phyloP scores from a whole-genome alignment of 108 stramenopile species.

The Nitzschia sp. region DNA sequence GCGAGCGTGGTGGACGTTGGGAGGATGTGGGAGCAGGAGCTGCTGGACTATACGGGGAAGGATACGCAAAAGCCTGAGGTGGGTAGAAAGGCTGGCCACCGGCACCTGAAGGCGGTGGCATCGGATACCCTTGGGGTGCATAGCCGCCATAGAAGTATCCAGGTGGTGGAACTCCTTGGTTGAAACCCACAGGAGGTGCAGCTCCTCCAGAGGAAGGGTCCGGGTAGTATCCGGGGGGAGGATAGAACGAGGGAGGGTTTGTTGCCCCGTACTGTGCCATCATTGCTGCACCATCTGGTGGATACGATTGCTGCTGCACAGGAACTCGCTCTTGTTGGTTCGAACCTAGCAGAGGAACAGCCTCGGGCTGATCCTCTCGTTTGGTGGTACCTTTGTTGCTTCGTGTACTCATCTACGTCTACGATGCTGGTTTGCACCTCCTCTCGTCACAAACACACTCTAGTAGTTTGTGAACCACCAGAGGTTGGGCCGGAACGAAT shows the following conservation, averaged over 20 bases:
- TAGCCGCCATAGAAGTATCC: slow-evolving; percentile 8
- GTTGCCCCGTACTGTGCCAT: slow-evolving; percentile 17
- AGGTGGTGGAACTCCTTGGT: not conserved
- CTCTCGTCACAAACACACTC: too few relatives aligned
- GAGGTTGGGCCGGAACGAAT: too few relatives aligned
- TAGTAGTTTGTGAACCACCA: too few relatives aligned
- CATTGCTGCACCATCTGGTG: slow-evolving; percentile 13
- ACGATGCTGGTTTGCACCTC: too few relatives aligned
- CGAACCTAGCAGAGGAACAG: not conserved
- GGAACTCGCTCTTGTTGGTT: not conserved
- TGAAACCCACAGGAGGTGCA: not conserved
- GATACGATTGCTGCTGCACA: not conserved
- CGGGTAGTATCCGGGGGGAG: not conserved
- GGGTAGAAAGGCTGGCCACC: not conserved
- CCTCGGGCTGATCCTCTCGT: slow-evolving; percentile 1
- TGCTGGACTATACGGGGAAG: slow-evolving; percentile 9
- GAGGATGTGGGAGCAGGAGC: slow-evolving; percentile 4
- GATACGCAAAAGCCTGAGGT: slow-evolving; percentile 5
- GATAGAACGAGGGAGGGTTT: not conserved
- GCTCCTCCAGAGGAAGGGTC: not conserved
- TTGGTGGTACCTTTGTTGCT: not conserved
- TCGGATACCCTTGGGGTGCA: not conserved
- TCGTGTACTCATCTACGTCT: too few relatives aligned
- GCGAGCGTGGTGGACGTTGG: slow-evolving; percentile 16
- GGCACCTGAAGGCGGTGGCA: not conserved